phyloP scores from a whole-genome alignment of 768 basidiomycete species.

The Rhizopogon vulgaris region DNA sequence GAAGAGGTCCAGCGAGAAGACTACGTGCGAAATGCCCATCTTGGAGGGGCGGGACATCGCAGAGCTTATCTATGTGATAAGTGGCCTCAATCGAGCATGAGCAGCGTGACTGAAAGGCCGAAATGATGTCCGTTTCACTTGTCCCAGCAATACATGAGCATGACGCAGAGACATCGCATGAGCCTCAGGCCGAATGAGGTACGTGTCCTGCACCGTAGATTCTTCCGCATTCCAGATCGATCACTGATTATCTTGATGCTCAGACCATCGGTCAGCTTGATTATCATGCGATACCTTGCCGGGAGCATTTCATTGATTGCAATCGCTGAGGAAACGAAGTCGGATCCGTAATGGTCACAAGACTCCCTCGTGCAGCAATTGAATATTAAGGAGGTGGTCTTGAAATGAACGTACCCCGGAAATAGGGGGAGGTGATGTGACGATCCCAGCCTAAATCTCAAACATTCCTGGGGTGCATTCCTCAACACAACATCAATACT shows the following conservation, averaged over 20 bases:
- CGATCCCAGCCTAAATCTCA: neutral
- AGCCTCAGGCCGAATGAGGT: neutral
- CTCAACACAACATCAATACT: neutral
- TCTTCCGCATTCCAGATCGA: neutral
- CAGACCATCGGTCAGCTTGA: too few species aligned
- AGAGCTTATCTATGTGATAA: neutral
- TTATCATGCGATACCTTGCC: neutral
- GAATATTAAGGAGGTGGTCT: neutral
- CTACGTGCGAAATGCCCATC: neutral
- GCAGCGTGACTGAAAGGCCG: neutral
- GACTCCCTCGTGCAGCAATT: neutral
- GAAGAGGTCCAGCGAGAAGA: too few species aligned
- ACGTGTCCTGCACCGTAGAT: neutral
- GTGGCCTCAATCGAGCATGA: neutral
- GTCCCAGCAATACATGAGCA: too few species aligned
- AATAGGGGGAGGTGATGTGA: neutral
- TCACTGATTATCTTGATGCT: neutral
- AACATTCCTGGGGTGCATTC: neutral
- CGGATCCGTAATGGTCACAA: neutral
- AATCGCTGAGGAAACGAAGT: neutral
- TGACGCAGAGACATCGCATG: neutral
- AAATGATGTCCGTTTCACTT: neutral
- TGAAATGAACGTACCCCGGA: neutral
- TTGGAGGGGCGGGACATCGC: neutral
- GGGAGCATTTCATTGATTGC: neutral